Percentiles rank a stretch among this genome's conserved stretches.
Conservation (phyloP, 345 rosid species). For the Combretum micranthum region DNA sequence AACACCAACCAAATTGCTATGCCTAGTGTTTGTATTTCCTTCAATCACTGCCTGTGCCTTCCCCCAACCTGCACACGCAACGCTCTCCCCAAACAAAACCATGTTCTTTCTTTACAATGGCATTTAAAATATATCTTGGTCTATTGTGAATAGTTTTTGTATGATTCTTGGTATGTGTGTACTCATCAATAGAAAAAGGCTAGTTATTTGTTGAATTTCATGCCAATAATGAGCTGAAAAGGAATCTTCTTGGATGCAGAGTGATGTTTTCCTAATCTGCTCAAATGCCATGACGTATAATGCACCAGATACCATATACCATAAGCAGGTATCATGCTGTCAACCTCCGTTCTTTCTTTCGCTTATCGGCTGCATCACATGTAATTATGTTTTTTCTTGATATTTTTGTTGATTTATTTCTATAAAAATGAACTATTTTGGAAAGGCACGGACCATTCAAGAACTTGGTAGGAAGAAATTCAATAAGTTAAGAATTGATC, state of each 20-base stretch:
- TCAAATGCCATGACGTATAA: slow-evolving; percentile 85
- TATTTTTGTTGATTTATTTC: slow-evolving; percentile 2
- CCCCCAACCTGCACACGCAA: too few species aligned
- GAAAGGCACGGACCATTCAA: slow-evolving; percentile 66
- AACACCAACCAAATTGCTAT: too few species aligned
- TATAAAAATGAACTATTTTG: slow-evolving; percentile 7
- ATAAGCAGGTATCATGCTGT: slow-evolving; percentile 47
- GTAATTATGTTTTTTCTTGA: neutral
- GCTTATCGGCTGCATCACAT: neutral
- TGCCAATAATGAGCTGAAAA: neutral
- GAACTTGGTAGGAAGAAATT: slow-evolving; percentile 68
- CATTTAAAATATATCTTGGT: too few species aligned
- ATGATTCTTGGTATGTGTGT: too few species aligned
- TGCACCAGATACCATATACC: slow-evolving; percentile 63
- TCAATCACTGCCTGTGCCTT: too few species aligned
- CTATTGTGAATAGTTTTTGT: too few species aligned
- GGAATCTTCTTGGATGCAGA: slow-evolving; percentile 43
- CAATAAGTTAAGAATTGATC: slow-evolving; percentile 47
- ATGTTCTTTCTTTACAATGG: too few species aligned
- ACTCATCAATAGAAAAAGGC: too few species aligned
- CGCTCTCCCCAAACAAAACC: too few species aligned
- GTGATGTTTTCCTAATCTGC: slow-evolving; percentile 67
- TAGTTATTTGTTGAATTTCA: too few species aligned
- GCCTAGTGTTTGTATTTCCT: too few species aligned
- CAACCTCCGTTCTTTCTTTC: slow-evolving; percentile 8